Evolutionary conservation across 163 green algal species (phyloP).

Genomic region (Coccomyxa subellipsoidea): DNA sequence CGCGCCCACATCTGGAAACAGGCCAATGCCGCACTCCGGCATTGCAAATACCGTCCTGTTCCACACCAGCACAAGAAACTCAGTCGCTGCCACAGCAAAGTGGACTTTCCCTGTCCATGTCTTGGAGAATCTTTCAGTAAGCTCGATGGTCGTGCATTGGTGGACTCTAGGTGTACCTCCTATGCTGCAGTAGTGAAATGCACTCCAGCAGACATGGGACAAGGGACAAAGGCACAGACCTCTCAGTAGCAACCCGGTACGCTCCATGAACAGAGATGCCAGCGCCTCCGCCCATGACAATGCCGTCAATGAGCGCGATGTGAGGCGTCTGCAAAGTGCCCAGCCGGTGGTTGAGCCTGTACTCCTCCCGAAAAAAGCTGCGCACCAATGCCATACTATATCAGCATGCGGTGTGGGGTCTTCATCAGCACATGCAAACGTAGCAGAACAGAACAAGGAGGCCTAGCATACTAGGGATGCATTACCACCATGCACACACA

Average conservation of each 20-base stretch:
- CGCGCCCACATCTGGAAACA: conserved; percentile 92
- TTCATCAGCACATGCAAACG: too few species aligned
- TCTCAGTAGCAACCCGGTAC: conserved; percentile 89
- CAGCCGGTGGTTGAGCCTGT: conserved; percentile 76
- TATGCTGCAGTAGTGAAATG: not conserved
- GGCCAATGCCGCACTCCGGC: conserved; percentile 94
- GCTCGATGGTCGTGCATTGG: too few species aligned
- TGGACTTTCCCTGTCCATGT: too few species aligned
- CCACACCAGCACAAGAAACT: not conserved
- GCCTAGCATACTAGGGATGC: too few species aligned
- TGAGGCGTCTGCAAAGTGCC: conserved; percentile 60
- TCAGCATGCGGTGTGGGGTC: too few species aligned
- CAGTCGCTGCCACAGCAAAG: not conserved
- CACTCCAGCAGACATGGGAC: not conserved
- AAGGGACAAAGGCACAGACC: conserved; percentile 27
- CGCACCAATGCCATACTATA: not conserved
- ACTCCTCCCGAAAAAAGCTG: conserved; percentile 80
- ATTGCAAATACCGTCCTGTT: conserved; percentile 91
- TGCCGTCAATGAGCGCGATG: conserved; percentile 86
- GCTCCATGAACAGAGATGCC: conserved; percentile 84
- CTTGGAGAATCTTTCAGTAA: too few species aligned
- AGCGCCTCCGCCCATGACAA: conserved; percentile 89
- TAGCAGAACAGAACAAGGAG: not conserved
- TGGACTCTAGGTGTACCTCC: not conserved
- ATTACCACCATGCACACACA: not conserved